phyloP scores from a whole-genome alignment of 2,329 filamentous ascomycete species.

The Aspergillus udagawae region DNA sequence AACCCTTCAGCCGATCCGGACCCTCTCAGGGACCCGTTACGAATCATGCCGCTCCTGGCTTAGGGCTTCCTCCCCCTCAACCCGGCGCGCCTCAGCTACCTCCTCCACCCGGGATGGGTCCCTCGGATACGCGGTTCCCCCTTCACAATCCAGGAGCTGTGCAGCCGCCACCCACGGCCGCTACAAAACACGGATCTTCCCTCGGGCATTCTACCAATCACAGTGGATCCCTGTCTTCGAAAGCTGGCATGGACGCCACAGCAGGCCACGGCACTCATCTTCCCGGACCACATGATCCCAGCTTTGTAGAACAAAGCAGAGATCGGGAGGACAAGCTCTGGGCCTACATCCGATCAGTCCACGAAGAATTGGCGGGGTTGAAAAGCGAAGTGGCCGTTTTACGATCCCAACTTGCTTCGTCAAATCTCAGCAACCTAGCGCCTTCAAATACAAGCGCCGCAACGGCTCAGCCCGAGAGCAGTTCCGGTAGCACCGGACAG shows the following conservation, averaged over 20 bases:
- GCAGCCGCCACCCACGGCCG: conserved; percentile 27
- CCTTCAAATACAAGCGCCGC: conserved; percentile 13
- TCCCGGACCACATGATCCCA: conserved; percentile 18
- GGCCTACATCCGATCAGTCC: conserved; percentile 41
- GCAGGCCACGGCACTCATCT: conserved; percentile 18
- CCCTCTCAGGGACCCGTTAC: conserved; percentile 18
- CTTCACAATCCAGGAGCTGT: conserved; percentile 36
- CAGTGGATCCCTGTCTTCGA: conserved; percentile 21
- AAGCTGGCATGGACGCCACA: conserved; percentile 24
- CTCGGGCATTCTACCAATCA: conserved; percentile 35
- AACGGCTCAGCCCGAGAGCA: conserved; percentile 11
- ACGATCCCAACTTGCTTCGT: conserved; percentile 37
- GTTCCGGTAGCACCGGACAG: conserved; percentile 7
- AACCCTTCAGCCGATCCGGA: conserved; percentile 25
- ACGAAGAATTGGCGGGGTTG: conserved; percentile 38
- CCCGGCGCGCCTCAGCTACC: conserved; percentile 42
- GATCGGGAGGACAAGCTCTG: conserved; percentile 40
- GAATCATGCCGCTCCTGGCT: conserved; percentile 20
- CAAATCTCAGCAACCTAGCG: conserved; percentile 20
- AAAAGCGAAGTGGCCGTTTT: conserved; percentile 41
- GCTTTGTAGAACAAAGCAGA: conserved; percentile 25
- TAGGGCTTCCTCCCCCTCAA: conserved; percentile 37
- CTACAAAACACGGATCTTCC: conserved; percentile 33
- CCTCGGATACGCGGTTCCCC: conserved; percentile 42
- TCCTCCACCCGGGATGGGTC: conserved; percentile 39